A percentile compares a stretch with the other conserved stretches of the same genome.
Conservation (phyloP, 2,329 filamentous ascomycete species). For the Alternaria arborescens region DNA sequence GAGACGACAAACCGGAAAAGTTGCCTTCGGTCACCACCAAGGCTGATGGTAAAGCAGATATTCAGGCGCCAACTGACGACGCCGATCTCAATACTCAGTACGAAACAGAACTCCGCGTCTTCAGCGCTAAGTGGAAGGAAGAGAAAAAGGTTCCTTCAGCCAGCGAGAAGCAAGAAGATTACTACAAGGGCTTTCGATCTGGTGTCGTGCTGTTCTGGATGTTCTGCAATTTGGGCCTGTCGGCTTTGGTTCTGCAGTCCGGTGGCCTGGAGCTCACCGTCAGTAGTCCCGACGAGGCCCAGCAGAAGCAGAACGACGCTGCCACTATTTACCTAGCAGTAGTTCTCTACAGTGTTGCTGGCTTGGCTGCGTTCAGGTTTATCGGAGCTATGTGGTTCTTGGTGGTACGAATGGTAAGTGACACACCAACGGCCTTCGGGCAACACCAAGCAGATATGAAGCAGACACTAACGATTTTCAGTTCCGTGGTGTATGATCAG, state of each 20-base stretch:
- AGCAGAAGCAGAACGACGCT: conserved; percentile 61
- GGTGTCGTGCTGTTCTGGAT: conserved; percentile 95
- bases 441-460: neutral
- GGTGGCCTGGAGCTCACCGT: conserved; percentile 74
- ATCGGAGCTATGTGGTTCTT: conserved; percentile 91
- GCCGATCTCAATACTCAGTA: conserved; percentile 96
- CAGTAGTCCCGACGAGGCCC: conserved; percentile 50
- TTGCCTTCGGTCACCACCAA: conserved; percentile 89
- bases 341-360: conserved; percentile 89
- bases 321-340: conserved; percentile 86
- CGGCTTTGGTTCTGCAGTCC: conserved; percentile 84
- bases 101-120: conserved; percentile 80
- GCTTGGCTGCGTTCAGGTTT: conserved; percentile 84
- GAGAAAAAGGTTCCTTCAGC: conserved; percentile 70
- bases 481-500: conserved; percentile 60
- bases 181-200: conserved; percentile 95
- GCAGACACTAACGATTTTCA: conserved; percentile 44
- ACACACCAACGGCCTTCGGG: neutral
- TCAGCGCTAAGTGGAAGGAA: conserved; percentile 76
- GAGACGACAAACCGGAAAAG: conserved; percentile 93
- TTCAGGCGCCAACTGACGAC: conserved; percentile 85
- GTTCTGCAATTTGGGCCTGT: conserved; percentile 90
- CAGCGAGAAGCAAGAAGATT: conserved; percentile 90
- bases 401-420: conserved; percentile 61
- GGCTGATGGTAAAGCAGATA: conserved; percentile 93